Base-by-base conservation (phyloP, 116 monocot species). In the Trichopus zeylanicus region DNA sequence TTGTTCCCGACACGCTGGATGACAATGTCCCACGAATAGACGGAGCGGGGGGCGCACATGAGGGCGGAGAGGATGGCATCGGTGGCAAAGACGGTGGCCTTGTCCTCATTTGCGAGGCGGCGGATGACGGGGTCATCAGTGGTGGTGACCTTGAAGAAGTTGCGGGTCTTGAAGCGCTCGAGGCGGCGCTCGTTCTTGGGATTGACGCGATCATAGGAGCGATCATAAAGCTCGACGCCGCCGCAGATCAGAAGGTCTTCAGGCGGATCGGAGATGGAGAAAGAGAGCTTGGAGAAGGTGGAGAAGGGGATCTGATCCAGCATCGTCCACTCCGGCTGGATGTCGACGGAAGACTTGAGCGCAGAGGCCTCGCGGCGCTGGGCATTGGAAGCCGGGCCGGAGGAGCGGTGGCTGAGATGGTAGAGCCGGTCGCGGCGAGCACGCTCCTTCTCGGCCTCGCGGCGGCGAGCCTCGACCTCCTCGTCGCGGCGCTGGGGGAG, bases 291-390 rank as follows among this genome's bases (percentile, higher is more conserved):
- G 15, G 94, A 63, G 72, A 94, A 86, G 51, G 83, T 86, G 6
- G 95, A 83, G 70, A 95, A 89, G 18, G 90, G 94, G 69, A 95
- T 89, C 78, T 95, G 94, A 24, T 94, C 94, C 2, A 83, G 76
- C 89, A 94, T 86, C 18, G 85, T 89, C 94, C 94, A 94, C 31
- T 94, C 94, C 0, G 94, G 94, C 66, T 94, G 94, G 67, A 94
- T 94, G 51, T 94, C 94, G 11, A 94, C 94, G 15, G 89, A 89
- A 31, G 94, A 76, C 49, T 89, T 94, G 29, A 77, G 75, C 7
- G 55, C 47, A 7, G 83, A 78, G 4, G 81, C 63, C 19, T 86
- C 83, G 15, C 93, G 79, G 16, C 81, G 73, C 24, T 26, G 5
- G 28, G 29, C 15, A 6, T 62, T 61, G 7, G 15, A 39, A 8